Evolutionary conservation across 129 eudicot genomes (phyloP).

Genomic region (Tagetes patula): DNA sequence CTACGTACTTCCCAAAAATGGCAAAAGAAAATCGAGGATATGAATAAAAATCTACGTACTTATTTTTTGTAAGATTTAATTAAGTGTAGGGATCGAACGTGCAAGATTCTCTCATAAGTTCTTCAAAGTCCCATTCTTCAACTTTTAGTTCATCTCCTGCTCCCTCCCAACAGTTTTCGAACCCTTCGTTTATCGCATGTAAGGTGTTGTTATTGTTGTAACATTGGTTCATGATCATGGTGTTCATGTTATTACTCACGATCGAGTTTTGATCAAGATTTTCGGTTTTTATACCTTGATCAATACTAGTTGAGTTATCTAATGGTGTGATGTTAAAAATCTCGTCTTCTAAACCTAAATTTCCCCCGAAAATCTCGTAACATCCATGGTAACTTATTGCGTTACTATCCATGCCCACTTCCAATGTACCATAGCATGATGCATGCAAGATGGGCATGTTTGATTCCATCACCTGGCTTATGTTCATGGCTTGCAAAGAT

Average conservation of each 20-base stretch:
- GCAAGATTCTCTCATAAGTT: conserved; percentile 70
- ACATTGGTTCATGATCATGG: conserved; percentile 31
- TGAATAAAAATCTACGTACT: conserved; percentile 14
- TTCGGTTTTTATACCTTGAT: conserved; percentile 32
- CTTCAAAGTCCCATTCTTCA: conserved; percentile 93
- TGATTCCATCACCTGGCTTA: conserved; percentile 41
- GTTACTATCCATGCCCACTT: conserved; percentile 40
- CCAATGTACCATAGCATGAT: conserved; percentile 42
- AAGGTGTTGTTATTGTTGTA: conserved; percentile 38
- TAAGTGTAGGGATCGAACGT: conserved; percentile 64
- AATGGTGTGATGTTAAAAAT: conserved; percentile 53
- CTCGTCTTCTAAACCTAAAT: conserved; percentile 52
- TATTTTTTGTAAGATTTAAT: conserved; percentile 27
- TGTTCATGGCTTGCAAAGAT: conserved; percentile 49
- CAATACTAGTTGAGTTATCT: conserved; percentile 40
- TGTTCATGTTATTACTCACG: conserved; percentile 36
- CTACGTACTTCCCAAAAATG: conserved; percentile 29
- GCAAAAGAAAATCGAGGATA: conserved; percentile 27
- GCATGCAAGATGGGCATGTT: conserved; percentile 28
- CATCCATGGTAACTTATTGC: conserved; percentile 40
- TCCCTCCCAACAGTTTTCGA: conserved; percentile 56
- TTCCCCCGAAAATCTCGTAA: conserved; percentile 54
- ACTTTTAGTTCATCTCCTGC: conserved; percentile 55
- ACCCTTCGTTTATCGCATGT: conserved; percentile 38
- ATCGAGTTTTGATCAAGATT: conserved; percentile 30